phyloP scores from a whole-genome alignment of 768 basidiomycete genomes.

The Roridomyces roridus region DNA sequence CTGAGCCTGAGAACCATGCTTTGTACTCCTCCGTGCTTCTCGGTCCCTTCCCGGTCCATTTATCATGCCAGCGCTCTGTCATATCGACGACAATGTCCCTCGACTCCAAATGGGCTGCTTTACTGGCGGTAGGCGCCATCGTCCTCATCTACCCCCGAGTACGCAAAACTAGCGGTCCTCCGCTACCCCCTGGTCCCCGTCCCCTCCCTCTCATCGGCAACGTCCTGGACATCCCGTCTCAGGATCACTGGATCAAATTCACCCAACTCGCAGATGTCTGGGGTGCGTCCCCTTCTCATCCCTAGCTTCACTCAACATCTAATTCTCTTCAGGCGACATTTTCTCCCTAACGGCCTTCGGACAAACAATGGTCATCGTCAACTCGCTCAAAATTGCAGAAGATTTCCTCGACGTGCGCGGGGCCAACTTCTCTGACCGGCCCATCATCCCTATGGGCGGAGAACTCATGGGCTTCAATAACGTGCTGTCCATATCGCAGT shows the following conservation, averaged over 20 bases:
- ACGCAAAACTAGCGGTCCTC: neutral
- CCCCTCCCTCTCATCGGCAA: constrained; percentile 46
- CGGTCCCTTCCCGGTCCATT: too few species aligned
- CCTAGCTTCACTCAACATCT: neutral
- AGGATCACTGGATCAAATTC: constrained; percentile 35
- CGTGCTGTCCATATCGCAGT: constrained; percentile 8
- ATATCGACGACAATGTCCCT: too few species aligned
- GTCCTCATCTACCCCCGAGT: neutral
- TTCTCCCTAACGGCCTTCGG: constrained; percentile 43
- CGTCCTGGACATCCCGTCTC: constrained; percentile 34
- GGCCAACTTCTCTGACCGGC: constrained; percentile 61
- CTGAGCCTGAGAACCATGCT: too few species aligned
- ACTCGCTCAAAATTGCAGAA: constrained; percentile 44
- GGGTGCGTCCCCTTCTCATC: constrained; percentile 28
- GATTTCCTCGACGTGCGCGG: constrained; percentile 61
- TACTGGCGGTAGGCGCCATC: too few species aligned
- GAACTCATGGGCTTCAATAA: constrained; percentile 33
- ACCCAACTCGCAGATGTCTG: constrained; percentile 38
- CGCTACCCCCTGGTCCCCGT: constrained; percentile 44
- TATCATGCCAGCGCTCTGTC: too few species aligned
- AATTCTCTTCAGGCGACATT: constrained; percentile 37
- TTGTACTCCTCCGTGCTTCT: too few species aligned
- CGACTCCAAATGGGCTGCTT: too few species aligned
- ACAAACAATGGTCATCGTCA: constrained; percentile 53
- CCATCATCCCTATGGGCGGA: constrained; percentile 47